phyloP scores from a whole-genome alignment of 2,329 filamentous ascomycete genomes.

The Polychaeton citri region DNA sequence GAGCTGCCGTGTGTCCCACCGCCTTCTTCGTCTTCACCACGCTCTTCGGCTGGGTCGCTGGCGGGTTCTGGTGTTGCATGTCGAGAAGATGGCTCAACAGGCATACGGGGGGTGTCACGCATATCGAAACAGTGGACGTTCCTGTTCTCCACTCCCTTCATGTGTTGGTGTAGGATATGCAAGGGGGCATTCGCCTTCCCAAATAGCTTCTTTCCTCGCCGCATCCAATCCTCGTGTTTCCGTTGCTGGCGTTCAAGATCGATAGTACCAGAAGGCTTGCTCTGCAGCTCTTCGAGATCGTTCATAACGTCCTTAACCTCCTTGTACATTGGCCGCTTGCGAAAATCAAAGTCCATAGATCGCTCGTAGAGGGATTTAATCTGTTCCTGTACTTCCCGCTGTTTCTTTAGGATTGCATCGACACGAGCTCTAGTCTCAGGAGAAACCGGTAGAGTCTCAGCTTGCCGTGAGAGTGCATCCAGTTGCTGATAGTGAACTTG shows the following conservation, averaged over 20 bases:
- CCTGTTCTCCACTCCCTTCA: conserved; percentile 82
- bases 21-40: conserved; percentile 22
- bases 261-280: conserved; percentile 78
- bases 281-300: conserved; percentile 75
- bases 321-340: conserved; percentile 69
- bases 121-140: conserved; percentile 89
- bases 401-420: conserved; percentile 87
- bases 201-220: conserved; percentile 92
- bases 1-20: conserved; percentile 27
- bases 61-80: conserved; percentile 51
- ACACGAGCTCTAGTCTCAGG: conserved; percentile 67
- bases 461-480: conserved; percentile 79
- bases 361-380: conserved; percentile 71
- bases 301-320: conserved; percentile 88
- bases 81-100: conserved; percentile 81
- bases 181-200: conserved; percentile 95
- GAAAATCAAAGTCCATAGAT: conserved; percentile 60
- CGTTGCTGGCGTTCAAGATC: conserved; percentile 92
- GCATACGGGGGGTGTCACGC: conserved; percentile 73
- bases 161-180: conserved; percentile 87
- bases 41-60: conserved; percentile 6
- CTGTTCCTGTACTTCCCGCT: conserved; percentile 82
- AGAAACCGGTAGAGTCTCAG: conserved; percentile 65
- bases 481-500: conserved; percentile 87
- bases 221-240: conserved; percentile 97